Evolutionary conservation across 192 early-diverging fungal species (phyloP).

Genomic region (Backusella westeae): DNA sequence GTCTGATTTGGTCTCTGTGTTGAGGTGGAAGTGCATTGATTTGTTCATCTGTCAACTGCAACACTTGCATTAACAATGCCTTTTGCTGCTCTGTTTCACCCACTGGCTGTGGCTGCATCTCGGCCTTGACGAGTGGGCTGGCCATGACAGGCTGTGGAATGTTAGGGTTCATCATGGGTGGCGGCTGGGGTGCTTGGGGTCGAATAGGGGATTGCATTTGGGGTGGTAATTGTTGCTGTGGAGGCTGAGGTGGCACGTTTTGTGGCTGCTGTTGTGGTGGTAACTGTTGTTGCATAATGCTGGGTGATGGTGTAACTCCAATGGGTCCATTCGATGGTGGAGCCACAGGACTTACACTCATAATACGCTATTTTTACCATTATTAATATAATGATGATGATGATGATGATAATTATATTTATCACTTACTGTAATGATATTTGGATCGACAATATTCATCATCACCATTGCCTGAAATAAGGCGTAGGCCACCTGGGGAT

Average conservation of each 20-base stretch:
- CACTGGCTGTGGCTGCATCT: conserved; percentile 7
- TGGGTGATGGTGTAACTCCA: neutral
- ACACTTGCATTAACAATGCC: conserved; percentile 74
- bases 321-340: neutral
- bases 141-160: neutral
- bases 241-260: neutral
- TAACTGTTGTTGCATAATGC: neutral
- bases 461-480: conserved; percentile 79
- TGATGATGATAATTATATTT: too few species aligned
- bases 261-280: neutral
- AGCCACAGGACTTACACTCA: conserved; percentile 12
- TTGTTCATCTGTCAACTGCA: conserved; percentile 81
- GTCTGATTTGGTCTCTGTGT: conserved; percentile 71
- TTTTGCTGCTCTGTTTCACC: conserved; percentile 58
- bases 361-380: conserved; percentile 9
- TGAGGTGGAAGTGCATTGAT: conserved; percentile 76
- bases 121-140: neutral
- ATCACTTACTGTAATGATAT: conserved; percentile 49
- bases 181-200: neutral
- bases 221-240: conserved; percentile 4
- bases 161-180: conserved; percentile 6
- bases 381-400: neutral
- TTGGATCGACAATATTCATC: conserved; percentile 76
- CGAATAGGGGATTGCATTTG: neutral
- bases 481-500: conserved; percentile 83